Conservation (phyloP, 495 filamentous ascomycete genomes). For the Talaromyces wortmannii region DNA sequence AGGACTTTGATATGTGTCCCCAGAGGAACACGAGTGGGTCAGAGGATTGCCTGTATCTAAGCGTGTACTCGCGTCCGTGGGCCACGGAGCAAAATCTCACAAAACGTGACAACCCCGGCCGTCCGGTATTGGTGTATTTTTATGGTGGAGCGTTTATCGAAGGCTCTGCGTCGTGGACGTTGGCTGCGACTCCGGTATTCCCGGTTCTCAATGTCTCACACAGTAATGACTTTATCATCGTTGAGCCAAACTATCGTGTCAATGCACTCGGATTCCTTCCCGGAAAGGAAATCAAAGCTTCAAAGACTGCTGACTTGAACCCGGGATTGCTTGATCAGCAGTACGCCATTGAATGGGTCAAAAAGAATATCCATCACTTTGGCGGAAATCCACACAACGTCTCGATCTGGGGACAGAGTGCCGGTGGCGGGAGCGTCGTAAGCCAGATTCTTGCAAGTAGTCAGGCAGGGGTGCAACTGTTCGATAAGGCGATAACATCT, state of each 20-base stretch:
- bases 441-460: constrained; percentile 46
- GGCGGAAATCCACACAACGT: constrained; percentile 47
- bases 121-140: constrained; percentile 52
- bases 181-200: constrained; percentile 45
- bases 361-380: constrained; percentile 40
- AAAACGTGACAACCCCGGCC: constrained; percentile 9
- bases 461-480: constrained; percentile 27
- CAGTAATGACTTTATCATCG: constrained; percentile 38
- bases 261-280: constrained; percentile 36
- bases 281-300: constrained; percentile 41
- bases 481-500: constrained; percentile 49
- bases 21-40: constrained; percentile 52
- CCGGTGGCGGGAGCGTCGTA: constrained; percentile 43
- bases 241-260: constrained; percentile 39
- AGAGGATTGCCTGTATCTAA: constrained; percentile 57
- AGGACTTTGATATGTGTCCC: constrained; percentile 50
- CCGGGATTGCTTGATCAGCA: constrained; percentile 32
- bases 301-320: constrained; percentile 33
- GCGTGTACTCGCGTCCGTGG: constrained; percentile 54
- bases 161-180: constrained; percentile 42
- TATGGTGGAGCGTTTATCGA: constrained; percentile 59
- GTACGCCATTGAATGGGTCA: constrained; percentile 40
- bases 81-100: constrained; percentile 16
- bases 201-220: constrained; percentile 45
- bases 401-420: constrained; percentile 64